phyloP scores from a whole-genome alignment of 2,329 filamentous ascomycete genomes.

The Monilinia vaccinii-corymbosi region DNA sequence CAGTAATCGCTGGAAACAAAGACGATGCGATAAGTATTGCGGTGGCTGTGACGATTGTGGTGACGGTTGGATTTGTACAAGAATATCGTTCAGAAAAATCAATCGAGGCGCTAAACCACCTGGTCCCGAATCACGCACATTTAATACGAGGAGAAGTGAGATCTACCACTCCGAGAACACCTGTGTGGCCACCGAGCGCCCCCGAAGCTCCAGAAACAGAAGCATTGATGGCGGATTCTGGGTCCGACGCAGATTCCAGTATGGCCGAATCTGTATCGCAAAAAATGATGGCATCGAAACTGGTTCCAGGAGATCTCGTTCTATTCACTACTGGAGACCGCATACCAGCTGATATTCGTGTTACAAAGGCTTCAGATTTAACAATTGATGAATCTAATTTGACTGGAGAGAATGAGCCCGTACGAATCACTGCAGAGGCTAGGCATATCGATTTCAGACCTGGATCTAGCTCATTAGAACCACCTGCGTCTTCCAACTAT shows the following conservation, averaged over 20 bases:
- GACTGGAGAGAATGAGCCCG: slow-evolving; percentile 92
- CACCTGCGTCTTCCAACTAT: slow-evolving; percentile 47
- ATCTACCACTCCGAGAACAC: slow-evolving; percentile 18
- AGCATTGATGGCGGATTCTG: slow-evolving; percentile 17
- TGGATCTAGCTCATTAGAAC: slow-evolving; percentile 28
- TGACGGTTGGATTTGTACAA: slow-evolving; percentile 91
- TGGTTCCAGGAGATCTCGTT: slow-evolving; percentile 89
- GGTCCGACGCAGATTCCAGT: slow-evolving; percentile 39
- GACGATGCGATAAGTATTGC: slow-evolving; percentile 96
- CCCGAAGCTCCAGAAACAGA: slow-evolving; percentile 20
- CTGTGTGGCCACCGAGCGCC: slow-evolving; percentile 40
- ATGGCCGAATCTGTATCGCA: slow-evolving; percentile 60
- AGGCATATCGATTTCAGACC: slow-evolving; percentile 31
- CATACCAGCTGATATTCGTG: slow-evolving; percentile 90
- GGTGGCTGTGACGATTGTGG: slow-evolving; percentile 92
- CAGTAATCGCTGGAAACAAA: slow-evolving; percentile 82
- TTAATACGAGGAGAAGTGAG: slow-evolving; percentile 54
- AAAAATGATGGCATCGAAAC: slow-evolving; percentile 76
- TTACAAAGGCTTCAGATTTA: slow-evolving; percentile 80
- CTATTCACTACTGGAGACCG: slow-evolving; percentile 93
- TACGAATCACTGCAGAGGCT: slow-evolving; percentile 64
- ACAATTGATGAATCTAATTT: slow-evolving; percentile 95
- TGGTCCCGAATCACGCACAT: slow-evolving; percentile 93
- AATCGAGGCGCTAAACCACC: slow-evolving; percentile 83
- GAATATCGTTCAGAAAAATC: slow-evolving; percentile 98